Evolutionary conservation across 2,329 filamentous ascomycete genomes (phyloP), one percentile per base, ranked within the genome.

Genomic region (Apiospora marii): DNA sequence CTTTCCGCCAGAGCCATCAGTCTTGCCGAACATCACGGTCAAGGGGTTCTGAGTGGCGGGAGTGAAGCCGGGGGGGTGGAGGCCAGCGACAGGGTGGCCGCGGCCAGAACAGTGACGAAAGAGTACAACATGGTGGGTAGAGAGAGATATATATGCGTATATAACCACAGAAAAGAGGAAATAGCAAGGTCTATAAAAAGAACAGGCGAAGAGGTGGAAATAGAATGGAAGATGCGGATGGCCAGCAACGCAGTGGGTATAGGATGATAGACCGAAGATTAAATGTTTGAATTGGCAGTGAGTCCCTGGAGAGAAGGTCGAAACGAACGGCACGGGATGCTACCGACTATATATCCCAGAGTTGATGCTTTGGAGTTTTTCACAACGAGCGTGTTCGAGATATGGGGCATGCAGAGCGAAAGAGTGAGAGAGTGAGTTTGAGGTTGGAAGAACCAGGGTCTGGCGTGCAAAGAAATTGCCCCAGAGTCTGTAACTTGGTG

Each of bases 21-120:
- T 80, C 58, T 79, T 80, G 73, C 80, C 68, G 37, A 72, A 87
- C 16, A 80, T 78, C 16, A 86, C 84, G n/a, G 85, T 76, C 58
- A 86, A 81, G 72, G 82, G 77, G 44, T 75, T 80, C 46, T 80
- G 77, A n/a, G 80, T 79, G 22, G 78, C 77, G 1, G 85, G 85
- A 67, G 79, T 74, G 75, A 86, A 87, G 37, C 83, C 83, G 13
- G 77, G 5, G 85, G 85, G 16, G 85, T 86, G 12, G 78, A 78
- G 13, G 84, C 85, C 41, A 83, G 77, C 30, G 79, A 78, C 46
- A 82, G 78, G 61, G 80, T 80, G 48, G 81, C 80, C 69, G 78
- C 79, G 53, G 80, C 76, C 71, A 84, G 75, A 43, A 78, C 75
- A 41, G 79, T 51, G 46, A 84, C 49, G 46, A 74, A 80, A 75